Base-by-base conservation (phyloP, 176 grass and related monocot species). In the Rhynchospora pubera region DNA sequence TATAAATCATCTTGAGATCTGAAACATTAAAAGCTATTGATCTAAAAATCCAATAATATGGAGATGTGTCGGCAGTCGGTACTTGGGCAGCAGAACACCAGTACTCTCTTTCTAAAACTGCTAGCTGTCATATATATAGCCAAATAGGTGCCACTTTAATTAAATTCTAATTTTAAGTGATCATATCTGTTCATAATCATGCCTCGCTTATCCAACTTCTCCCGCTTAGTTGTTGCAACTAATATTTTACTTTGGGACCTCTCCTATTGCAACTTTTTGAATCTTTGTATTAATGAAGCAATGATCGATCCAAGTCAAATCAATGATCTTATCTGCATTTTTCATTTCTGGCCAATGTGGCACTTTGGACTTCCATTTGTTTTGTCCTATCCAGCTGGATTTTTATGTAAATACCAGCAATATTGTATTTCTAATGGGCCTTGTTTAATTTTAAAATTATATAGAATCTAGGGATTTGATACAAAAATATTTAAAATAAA, bases 281-380 rank as follows among this genome's bases (percentile, higher is more conserved):
- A 30, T 75, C 47, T 53, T 45, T 23, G 11, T 5, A 53, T 53
- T 53, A 53, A 75, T 75, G 71, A 75, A 75, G 5, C 71, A 53
- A 75, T 75, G 71, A 75, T 75, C 0, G 46, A 75, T 52, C 22
- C 22, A 75, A 53, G 71, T 75, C 47, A 75, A 74, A 23, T 51
- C 19, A 26, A 19, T 28, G 46, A 75, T 75, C 47, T 75, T 75
- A 53, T 75, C 71, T 1, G 10, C 22, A 52, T 30, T 26, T 9
- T 16, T 52, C 1, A 75, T 21, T 71, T 47, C 46, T 71, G 19
- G n/a, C 8, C 9, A 51, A 74, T 51, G 21, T 11, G 12, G 52
- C 45, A 30, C 47, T 5, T 15, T 14, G 11, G 10, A 53, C 21
- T 26, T 74, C 21, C 47, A 46, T 50, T 73, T 5, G 2, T 39